A percentile compares a stretch with the other conserved stretches of the same genome.
Evolutionary conservation across 805 yeast species (phyloP).

Genomic region (Cyberlindnera xishuangbannaensis): DNA sequence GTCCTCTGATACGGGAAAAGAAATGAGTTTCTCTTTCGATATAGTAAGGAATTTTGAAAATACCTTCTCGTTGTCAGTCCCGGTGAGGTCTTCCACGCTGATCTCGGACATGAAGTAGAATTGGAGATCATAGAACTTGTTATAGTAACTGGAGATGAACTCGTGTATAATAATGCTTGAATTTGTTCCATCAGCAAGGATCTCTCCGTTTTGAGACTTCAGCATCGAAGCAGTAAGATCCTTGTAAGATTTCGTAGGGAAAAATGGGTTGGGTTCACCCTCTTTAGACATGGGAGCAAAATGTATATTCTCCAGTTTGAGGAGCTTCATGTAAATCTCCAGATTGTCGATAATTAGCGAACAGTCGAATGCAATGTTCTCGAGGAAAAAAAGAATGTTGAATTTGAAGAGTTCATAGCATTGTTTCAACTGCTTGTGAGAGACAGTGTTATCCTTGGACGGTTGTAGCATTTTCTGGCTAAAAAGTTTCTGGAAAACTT

Average conservation of each 20-base stretch:
- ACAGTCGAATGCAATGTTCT: conserved; percentile 32
- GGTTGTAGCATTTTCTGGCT: conserved; percentile 10
- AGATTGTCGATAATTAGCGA: conserved; percentile 47
- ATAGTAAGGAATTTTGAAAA: conserved; percentile 35
- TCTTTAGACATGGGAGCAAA: conserved; percentile 38
- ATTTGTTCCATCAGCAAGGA: conserved; percentile 41
- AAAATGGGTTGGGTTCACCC: conserved; percentile 40
- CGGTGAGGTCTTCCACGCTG: conserved; percentile 18
- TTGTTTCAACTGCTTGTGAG: conserved; percentile 59
- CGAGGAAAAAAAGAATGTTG: conserved; percentile 37
- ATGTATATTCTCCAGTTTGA: conserved; percentile 49
- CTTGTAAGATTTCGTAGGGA: conserved; percentile 52
- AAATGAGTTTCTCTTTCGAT: conserved; percentile 30
- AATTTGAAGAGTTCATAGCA: conserved; percentile 51
- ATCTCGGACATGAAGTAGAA: conserved; percentile 60
- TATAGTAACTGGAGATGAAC: conserved; percentile 50
- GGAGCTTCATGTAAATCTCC: conserved; percentile 50
- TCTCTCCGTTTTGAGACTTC: conserved; percentile 32
- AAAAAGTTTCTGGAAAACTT: conserved; percentile 21
- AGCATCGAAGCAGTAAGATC: conserved; percentile 34
- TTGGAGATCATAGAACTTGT: conserved; percentile 68
- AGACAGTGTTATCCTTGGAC: conserved; percentile 36
- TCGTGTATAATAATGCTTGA: conserved; percentile 46
- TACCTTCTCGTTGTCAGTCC: conserved; percentile 9
- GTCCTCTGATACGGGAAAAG: conserved; percentile 31